phyloP scores from a whole-genome alignment of 805 yeast species.

The Saccharomyces jurei region DNA sequence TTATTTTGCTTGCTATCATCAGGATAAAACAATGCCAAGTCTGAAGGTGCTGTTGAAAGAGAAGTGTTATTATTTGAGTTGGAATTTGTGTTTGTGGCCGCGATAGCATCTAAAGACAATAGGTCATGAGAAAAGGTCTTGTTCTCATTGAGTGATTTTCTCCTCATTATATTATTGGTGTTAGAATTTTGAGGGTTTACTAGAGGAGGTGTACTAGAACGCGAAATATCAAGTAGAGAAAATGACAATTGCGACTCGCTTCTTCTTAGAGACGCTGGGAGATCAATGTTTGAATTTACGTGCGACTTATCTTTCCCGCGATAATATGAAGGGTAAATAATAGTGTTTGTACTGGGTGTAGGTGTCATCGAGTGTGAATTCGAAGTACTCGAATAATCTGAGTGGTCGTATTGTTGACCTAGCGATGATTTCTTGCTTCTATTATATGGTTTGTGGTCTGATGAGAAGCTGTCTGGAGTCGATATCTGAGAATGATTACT shows the following conservation, averaged over 20 bases:
- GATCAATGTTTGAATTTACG: slow-evolving; percentile 12
- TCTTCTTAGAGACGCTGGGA: slow-evolving; percentile 16
- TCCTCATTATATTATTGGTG: neutral
- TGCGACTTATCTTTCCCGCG: neutral
- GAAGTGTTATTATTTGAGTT: neutral
- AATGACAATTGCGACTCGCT: slow-evolving; percentile 28
- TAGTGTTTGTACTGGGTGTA: neutral
- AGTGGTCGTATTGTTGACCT: neutral
- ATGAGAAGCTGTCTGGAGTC: neutral
- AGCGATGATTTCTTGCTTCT: neutral
- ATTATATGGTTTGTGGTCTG: neutral
- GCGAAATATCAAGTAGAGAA: slow-evolving; percentile 20
- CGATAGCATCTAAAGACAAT: slow-evolving; percentile 2
- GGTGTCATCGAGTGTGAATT: neutral
- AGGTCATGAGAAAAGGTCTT: neutral
- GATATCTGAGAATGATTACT: neutral
- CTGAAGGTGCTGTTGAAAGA: slow-evolving; percentile 20
- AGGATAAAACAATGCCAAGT: slow-evolving; percentile 71
- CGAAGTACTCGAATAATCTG: neutral
- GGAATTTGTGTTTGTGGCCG: slow-evolving; percentile 1
- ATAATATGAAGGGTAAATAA: neutral
- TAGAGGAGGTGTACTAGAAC: slow-evolving; percentile 24
- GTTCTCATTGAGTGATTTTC: neutral
- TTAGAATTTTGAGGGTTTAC: neutral
- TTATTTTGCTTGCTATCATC: slow-evolving; percentile 43